These are phyloP conservation scores for Xylariaceae sp. DNA, from an alignment of 2,329 filamentous ascomycete genomes.

Conservation along the genomic window DNA sequence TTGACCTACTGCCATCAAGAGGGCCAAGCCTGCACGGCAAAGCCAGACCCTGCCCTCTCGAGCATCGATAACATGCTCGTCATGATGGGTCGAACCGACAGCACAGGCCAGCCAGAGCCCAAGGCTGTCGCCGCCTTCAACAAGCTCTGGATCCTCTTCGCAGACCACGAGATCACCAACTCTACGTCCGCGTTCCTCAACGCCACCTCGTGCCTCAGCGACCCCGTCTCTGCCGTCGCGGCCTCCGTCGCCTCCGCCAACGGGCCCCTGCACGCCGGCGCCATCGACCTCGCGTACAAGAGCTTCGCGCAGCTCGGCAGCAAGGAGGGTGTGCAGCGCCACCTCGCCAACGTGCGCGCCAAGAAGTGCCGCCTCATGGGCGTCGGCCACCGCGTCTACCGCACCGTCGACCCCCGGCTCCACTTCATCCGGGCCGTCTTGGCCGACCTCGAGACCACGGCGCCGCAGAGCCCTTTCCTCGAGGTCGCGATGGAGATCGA, in stretches of 20 bases:
- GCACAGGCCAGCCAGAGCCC: conserved; percentile 14
- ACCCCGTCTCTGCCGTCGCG: conserved; percentile 35
- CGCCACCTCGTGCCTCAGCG: conserved; percentile 38
- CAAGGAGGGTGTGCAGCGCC: not conserved
- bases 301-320: not conserved
- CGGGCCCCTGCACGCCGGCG: conserved; percentile 30
- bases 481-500: conserved; percentile 30
- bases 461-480: conserved; percentile 13
- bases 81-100: conserved; percentile 31
- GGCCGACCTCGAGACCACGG: not conserved
- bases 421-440: not conserved
- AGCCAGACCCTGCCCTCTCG: conserved; percentile 11
- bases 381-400: not conserved
- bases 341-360: not conserved
- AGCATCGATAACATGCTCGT: conserved; percentile 38
- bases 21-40: conserved; percentile 24
- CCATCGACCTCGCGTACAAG: not conserved
- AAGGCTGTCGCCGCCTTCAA: not conserved
- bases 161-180: conserved; percentile 42
- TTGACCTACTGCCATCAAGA: conserved; percentile 31
- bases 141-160: conserved; percentile 34
- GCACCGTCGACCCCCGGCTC: not conserved
- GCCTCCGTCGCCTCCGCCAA: conserved; percentile 32
- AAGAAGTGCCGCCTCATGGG: not conserved
- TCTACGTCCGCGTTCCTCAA: conserved; percentile 39